Percentiles rank a stretch among this genome's conserved stretches.
Conservation (phyloP, 1,139 yeast species). For the Pichia norvegensis region DNA sequence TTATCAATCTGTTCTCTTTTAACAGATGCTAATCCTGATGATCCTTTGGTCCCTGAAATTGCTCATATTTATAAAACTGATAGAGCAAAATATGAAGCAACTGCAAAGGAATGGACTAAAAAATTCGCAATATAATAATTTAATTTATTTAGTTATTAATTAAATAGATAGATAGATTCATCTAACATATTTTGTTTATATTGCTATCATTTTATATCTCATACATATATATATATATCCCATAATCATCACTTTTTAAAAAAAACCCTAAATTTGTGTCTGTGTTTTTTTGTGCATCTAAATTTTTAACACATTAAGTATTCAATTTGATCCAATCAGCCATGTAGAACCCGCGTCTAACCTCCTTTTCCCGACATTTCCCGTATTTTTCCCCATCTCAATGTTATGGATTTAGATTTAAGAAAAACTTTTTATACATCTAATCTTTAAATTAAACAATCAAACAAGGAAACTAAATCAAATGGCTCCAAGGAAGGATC, state of each 20-base stretch:
- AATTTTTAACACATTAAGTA: background rate
- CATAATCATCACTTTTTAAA: too few species aligned
- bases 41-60: slow-evolving; percentile 97
- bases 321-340: background rate
- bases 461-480: background rate
- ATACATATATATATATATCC: background rate
- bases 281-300: too few species aligned
- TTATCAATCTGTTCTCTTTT: slow-evolving; percentile 51
- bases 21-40: slow-evolving; percentile 98
- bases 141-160: too few species aligned
- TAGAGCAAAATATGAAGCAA: slow-evolving; percentile 88
- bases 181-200: background rate
- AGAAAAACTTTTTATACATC: background rate
- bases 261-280: too few species aligned
- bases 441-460: too few species aligned
- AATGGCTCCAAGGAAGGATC: slow-evolving; percentile 9
- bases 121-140: slow-evolving; percentile 76
- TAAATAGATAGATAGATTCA: too few species aligned
- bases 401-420: too few species aligned
- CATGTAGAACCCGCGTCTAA: background rate
- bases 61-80: slow-evolving; percentile 96
- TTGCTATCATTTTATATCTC: background rate
- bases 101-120: slow-evolving; percentile 98
- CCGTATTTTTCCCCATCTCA: background rate
- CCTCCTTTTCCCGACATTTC: background rate